Evolutionary conservation across 1,284 basidiomycete species (phyloP), one percentile per base, ranked within the genome.

Genomic region (Grifola frondosa): DNA sequence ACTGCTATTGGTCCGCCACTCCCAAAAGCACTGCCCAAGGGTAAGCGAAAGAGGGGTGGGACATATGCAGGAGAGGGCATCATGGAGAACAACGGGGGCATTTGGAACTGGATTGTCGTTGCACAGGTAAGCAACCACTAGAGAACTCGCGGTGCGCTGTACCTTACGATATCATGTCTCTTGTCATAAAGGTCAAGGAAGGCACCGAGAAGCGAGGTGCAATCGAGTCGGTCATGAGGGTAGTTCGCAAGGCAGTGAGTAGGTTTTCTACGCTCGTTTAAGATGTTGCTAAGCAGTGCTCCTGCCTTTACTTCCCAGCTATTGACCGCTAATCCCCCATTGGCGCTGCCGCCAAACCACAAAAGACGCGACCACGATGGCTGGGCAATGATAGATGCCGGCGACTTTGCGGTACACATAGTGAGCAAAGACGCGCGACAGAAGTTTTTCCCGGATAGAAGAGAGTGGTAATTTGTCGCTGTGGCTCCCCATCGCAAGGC

Each of bases 341-440:
- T 87, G 15, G 58, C 68, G 13, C 66, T 89, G 12, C 78, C 82
- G 3, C 74, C 75, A 11, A 85, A 85, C 49, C 68, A 74, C 19
- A 81, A 80, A 54, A 72, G 74, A 25, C 67, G 74, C 17, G 69
- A 71, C 37, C 72, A 77, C 49, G 79, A 81, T 43, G 84, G 84
- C n/a, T 90, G 88, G 87, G 82, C 81, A 2, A 80, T 90, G 80
- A 68, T 90, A 37, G 88, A 90, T 60, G 86, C 77, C 8, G 87
- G 87, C 25, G 72, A 79, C 30, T 87, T 88, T 69, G 88, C 80
- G 3, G 79, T 90, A 9, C 87, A 90, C 58, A 69, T 90, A 35
- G 53, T 89, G 46, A 84, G 82, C 63, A 74, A 65, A 46, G 71
- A 75, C 24, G 79, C 80, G 20, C 67, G 76, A 46, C 74, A 81